phyloP scores from a whole-genome alignment of 306 rosid species.

The Fragaria ananassa region DNA sequence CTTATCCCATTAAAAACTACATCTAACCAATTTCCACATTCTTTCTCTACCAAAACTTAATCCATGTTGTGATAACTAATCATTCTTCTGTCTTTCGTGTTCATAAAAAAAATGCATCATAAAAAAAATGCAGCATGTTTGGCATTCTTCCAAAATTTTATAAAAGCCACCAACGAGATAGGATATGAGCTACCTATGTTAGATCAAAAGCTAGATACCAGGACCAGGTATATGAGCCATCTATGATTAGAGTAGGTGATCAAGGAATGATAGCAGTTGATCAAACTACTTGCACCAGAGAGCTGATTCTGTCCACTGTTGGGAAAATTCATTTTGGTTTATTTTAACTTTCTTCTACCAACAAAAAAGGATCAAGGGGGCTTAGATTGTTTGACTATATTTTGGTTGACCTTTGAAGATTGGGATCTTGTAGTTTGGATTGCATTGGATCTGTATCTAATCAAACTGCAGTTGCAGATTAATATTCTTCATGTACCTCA shows the following conservation, averaged over 20 bases:
- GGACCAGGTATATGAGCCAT: not conserved
- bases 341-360: not conserved
- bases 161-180: not conserved
- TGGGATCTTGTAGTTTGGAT: conserved; percentile 23
- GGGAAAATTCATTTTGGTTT: not conserved
- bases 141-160: not conserved
- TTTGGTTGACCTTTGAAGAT: not conserved
- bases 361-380: not conserved
- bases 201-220: not conserved
- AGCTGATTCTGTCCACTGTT: not conserved
- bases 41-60: not conserved
- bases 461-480: conserved; percentile 21
- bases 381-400: conserved; percentile 8
- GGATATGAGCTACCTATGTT: not conserved
- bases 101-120: not conserved
- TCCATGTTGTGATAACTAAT: not conserved
- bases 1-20: not conserved
- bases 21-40: not conserved
- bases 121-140: conserved; percentile 1
- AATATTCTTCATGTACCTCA: conserved; percentile 32
- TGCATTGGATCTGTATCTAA: conserved; percentile 26
- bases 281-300: not conserved
- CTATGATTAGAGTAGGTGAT: not conserved
- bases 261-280: not conserved
- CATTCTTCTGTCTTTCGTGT: not conserved